phyloP scores from a whole-genome alignment of 352 stramenopile genomes.

The Phytophthora macrochlamydospora region DNA sequence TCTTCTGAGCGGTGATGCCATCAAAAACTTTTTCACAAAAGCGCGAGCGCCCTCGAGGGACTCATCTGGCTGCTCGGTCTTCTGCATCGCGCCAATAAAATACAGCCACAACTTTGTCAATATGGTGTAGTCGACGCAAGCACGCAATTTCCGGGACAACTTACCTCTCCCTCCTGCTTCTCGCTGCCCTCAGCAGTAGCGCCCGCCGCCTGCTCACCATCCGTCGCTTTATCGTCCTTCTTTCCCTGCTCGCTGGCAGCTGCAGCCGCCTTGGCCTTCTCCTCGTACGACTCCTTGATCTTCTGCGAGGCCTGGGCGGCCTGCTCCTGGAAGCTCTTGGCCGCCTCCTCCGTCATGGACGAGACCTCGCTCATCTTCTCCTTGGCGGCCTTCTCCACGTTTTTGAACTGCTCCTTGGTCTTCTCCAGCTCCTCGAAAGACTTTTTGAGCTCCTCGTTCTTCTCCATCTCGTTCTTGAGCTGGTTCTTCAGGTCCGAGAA shows the following conservation, averaged over 20 bases:
- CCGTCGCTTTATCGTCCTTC: constrained; percentile 7
- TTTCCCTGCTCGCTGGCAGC: constrained; percentile 23
- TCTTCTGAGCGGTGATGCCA: constrained; percentile 51
- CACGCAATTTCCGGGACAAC: not conserved
- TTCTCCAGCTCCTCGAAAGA: constrained; percentile 78
- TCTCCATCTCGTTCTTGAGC: constrained; percentile 80
- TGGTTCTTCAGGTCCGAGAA: constrained; percentile 84
- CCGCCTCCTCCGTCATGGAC: constrained; percentile 58
- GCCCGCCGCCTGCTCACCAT: constrained; percentile 3
- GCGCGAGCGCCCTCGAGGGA: constrained; percentile 39
- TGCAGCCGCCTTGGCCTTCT: constrained; percentile 33
- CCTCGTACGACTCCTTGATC: constrained; percentile 60
- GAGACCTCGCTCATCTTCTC: constrained; percentile 69
- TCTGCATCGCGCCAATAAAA: constrained; percentile 17
- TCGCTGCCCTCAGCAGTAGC: constrained; percentile 17
- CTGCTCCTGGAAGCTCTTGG: constrained; percentile 66
- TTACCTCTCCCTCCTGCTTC: constrained; percentile 27
- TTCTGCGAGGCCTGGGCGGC: constrained; percentile 64
- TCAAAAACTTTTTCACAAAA: constrained; percentile 72
- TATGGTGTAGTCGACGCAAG: not conserved
- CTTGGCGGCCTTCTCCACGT: constrained; percentile 64
- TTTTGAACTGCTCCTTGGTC: constrained; percentile 73
- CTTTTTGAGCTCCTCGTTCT: constrained; percentile 84
- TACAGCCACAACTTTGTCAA: not conserved
- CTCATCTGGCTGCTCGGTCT: constrained; percentile 33